Evolutionary conservation across 2,329 filamentous ascomycete genomes (phyloP), one percentile per base, ranked within the genome.

Genomic region (Clonostachys rosea): DNA sequence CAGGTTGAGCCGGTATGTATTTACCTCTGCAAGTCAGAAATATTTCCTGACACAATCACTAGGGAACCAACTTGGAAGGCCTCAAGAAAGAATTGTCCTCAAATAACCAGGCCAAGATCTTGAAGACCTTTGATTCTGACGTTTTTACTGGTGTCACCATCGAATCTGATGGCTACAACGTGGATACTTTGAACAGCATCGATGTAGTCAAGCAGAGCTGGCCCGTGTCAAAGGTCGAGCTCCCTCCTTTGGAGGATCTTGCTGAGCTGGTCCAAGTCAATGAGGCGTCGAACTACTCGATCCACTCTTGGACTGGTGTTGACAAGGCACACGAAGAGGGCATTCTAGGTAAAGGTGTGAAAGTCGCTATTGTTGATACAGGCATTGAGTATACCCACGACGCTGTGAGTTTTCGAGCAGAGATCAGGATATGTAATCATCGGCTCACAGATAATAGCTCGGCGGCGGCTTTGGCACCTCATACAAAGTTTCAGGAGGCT

Each of bases 291-390:
- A 30, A 30, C 4, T 30, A 30, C 10, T 30, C 24, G 24, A 30
- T 57, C 8, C 58, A 61, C 46, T 43, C 48, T 17, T 43, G 47
- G 33, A 60, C 57, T 3, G 56, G 56, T n/a, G 58, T 62, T 1
- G 50, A 51, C 20, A 53, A 53, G 39, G 47, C 58, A 2, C 59
- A 62, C 18, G 47, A 47, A 14, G 44, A 49, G 9, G 58, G 59
- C 2, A 52, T 57, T 16, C 33, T 50, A 2, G 59, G 59, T 14
- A 48, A 54, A 30, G 57, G 57, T 5, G 57, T 54, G 39, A 56
- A 52, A 42, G 48, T 62, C 34, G 59, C 50, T 12, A 43, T 62
- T 10, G 54, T 62, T 17, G 59, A 62, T 39, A 56, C 52, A 4
- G 59, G 59, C 1, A 49, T 57, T n/a, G 51, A 53, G 35, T 62